Base-by-base conservation (phyloP, 2,329 filamentous ascomycete genomes). In the Nigrospora oryzae region DNA sequence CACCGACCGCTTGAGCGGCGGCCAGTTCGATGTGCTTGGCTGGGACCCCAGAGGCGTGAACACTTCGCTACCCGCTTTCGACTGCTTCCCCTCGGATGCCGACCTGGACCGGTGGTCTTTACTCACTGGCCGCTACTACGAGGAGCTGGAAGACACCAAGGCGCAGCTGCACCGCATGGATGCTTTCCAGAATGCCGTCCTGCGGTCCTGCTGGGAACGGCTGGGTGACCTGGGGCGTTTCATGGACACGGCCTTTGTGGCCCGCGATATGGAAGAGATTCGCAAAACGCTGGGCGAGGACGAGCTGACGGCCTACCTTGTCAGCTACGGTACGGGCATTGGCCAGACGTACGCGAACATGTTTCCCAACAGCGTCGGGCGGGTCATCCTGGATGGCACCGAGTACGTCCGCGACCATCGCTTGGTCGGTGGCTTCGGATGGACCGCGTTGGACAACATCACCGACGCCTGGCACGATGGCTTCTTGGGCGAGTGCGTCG, bases 21-120 rank as follows among this genome's bases (percentile, higher is more conserved):
- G 65, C 17, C 53, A 59, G 17, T 71, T 66, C 17, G 71, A 75
- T 46, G 66, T 75, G 6, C 54, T 77, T 13, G 70, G 71, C n/a
- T 77, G 70, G 66, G 74, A 77, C 42, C 73, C 73, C n/a, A 66
- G 74, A 4, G 73, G 73, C 2, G 70, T 76, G 43, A 75, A 75
- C 50, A 54, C 60, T 1, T 69, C 71, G 1, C 64, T 64, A 7
- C 74, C 74, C 0, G 54, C 64, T 4, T 53, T 70, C 2, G 56
- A 68, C 2, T 77, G 73, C 56, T 75, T 67, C 42, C 67, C 71
- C 5, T 59, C 66, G 43, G 59, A 72, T 37, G 67, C 64, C 10
- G 61, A 69, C 50, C 63, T 71, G 2, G 70, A 74, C 47, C 68
- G 63, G 43, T 76, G 71, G 72, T 58, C 59, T 12, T 56, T 70